These are phyloP conservation scores for Hyphopichia fennica DNA, from an alignment of 1,139 yeast species.

Conservation along the genomic window DNA sequence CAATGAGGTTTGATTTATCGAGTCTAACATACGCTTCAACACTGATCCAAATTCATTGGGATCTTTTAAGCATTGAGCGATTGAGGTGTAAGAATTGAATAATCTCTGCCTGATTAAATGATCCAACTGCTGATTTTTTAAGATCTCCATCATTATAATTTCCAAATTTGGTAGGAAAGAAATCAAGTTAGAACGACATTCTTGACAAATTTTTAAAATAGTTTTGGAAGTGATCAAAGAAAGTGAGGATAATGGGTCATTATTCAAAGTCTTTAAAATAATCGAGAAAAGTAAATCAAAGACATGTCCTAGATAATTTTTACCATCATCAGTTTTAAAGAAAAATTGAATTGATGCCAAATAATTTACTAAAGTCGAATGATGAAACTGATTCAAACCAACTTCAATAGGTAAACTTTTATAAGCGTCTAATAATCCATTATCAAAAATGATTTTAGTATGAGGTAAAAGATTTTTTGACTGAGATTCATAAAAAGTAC, in stretches of 20 bases:
- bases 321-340: constrained; percentile 40
- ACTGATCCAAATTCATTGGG: constrained; percentile 33
- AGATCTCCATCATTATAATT: constrained; percentile 50
- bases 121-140: constrained; percentile 46
- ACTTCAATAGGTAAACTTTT: constrained; percentile 11
- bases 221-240: constrained; percentile 56
- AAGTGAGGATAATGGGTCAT: constrained; percentile 10
- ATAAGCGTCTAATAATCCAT: constrained; percentile 23
- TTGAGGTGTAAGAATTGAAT: constrained; percentile 60
- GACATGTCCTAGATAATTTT: constrained; percentile 43
- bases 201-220: constrained; percentile 60
- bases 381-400: constrained; percentile 11
- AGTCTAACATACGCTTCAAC: constrained; percentile 18
- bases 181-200: constrained; percentile 50
- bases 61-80: constrained; percentile 51
- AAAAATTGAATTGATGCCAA: constrained; percentile 58
- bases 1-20: constrained; percentile 19
- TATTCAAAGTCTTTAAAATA: constrained; percentile 19
- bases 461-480: constrained; percentile 24
- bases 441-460: constrained; percentile 24
- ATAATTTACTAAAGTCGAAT: constrained; percentile 49
- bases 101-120: constrained; percentile 59
- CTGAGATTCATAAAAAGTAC: constrained; percentile 44
- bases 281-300: constrained; percentile 47
- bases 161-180: constrained; percentile 54